Base-by-base conservation (phyloP, 768 basidiomycete genomes). In the Boletus rufocinnamomeus region DNA sequence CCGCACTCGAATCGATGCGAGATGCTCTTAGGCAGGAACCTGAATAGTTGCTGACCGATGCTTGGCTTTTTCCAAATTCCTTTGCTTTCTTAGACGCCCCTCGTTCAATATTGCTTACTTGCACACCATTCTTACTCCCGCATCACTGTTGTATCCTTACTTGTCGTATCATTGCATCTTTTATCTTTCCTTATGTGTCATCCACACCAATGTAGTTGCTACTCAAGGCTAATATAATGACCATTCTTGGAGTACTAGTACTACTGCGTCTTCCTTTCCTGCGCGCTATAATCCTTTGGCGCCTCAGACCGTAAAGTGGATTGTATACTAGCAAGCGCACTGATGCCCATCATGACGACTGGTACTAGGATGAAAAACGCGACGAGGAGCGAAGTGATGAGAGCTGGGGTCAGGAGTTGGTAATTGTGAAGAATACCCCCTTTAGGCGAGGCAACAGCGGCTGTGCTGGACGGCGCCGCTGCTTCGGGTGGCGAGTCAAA, bases 241-340 rank as follows among this genome's bases (percentile, higher is more conserved):
- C 48, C 34, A 60, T 54, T 66, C 57, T 65, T 63, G 59, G 48
- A 52, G 45, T 56, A 57, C 71, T 80, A 52, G 45, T 56, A 57
- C 71, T 80, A 91, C 77, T 92, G 89, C 63, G 76, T 84, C 81
- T 93, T 93, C 79, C 80, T 91, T 69, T 90, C 89, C 50, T 79
- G 77, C 6, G 88, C 85, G 66, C 74, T 84, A 66, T 81, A 90
- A 8, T 83, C 82, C 72, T 85, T 90, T 19, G 87, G 84, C 10
- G 79, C 74, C 57, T 88, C 87, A 38, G 81, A 79, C 37, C 84
- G 77, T 48, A 87, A 65, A 1, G 89, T 85, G 47, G 82, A 86
- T 69, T 91, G 88, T 58, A 93, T 90, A 64, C 87, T 86, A 23
- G 87, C 81, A 41, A 93, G 78, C 0, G 90, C 84, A 23, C 73